Base-by-base conservation (phyloP, 495 filamentous ascomycete genomes). In the Daldinia bambusicola region DNA sequence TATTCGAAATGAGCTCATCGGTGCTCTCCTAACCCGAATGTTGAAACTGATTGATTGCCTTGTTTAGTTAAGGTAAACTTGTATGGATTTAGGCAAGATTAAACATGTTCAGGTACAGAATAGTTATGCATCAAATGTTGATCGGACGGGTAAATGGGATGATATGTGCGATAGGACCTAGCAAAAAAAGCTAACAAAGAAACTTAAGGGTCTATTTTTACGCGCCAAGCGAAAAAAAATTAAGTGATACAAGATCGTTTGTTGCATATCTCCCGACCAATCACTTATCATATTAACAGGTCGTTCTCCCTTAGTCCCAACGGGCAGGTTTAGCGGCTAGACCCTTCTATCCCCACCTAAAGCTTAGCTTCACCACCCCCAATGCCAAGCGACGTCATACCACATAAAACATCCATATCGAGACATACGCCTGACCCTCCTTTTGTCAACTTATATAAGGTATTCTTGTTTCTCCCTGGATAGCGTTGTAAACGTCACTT, bases 361-460 rank as follows among this genome's bases (percentile, higher is more conserved):
- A 61, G 13, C 64, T 34, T 56, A 70, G 62, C 61, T 59, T 55
- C 58, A 26, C 31, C 56, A 62, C 61, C 34, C 16, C 40, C 3
- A 38, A 66, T 75, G 74, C 69, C 74, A 75, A 76, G 74, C 74
- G 71, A 76, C 74, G 74, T 76, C 74, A 76, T 75, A 37, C 63
- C 70, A 69, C 66, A 62, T 10, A n/a, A 37, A 36, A 37, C 38
- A 45, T 65, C 10, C 45, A 37, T 37, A 55, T 41, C 37, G 31
- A 8, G 20, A n/a, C 36, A 52, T 31, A 34, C 66, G 65, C 66
- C 61, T 69, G 70, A 70, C 70, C 66, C 53, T 62, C 57, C 70
- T 59, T 59, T 66, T 64, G 55, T 58, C 51, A 50, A 32, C 13
- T 58, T 38, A 22, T 61, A 36, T 62, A 62, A n/a, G n/a, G n/a